Conservation (phyloP, 192 early-diverging fungal species). For the Phycomyces blakesleeanus region DNA sequence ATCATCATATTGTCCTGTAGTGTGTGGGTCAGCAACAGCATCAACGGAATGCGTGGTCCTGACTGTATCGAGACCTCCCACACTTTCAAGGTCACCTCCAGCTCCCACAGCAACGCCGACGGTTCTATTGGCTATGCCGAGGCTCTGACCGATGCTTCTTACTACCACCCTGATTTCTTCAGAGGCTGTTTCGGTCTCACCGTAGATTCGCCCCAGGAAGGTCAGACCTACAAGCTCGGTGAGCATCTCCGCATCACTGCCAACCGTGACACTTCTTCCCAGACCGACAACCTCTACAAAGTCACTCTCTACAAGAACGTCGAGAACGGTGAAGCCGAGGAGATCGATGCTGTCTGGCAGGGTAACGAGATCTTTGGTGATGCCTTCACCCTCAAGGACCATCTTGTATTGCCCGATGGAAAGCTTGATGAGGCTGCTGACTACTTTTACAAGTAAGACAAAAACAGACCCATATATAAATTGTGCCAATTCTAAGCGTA, state of each 20-base stretch:
- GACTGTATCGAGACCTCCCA: conserved; percentile 23
- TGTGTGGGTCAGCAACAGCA: conserved; percentile 28
- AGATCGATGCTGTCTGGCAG: conserved; percentile 14
- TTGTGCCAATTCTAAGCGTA: too few relatives aligned
- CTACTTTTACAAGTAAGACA: conserved; percentile 10
- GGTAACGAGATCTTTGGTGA: conserved; percentile 9
- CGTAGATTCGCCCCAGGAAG: conserved; percentile 14
- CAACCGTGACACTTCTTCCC: conserved; percentile 23
- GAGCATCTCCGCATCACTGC: conserved; percentile 11
- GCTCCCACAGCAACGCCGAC: conserved; percentile 17
- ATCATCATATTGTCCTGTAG: too few relatives aligned
- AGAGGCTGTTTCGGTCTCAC: conserved; percentile 30
- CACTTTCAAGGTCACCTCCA: conserved; percentile 24
- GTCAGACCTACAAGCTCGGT: conserved; percentile 3
- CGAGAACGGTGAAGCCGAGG: conserved; percentile 3
- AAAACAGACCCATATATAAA: too few relatives aligned
- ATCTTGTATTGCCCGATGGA: conserved; percentile 8
- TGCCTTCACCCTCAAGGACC: conserved; percentile 23
- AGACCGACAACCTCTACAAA: conserved; percentile 16
- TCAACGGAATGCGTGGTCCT: conserved; percentile 22
- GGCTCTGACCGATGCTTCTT: conserved; percentile 9
- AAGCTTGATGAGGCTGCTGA: conserved; percentile 4
- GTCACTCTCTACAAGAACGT: conserved; percentile 18
- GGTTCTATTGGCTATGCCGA: conserved; percentile 13
- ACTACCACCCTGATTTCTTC: conserved; percentile 13